Base-by-base conservation (phyloP, 1,139 yeast species). In the Waltiozyma solani region DNA sequence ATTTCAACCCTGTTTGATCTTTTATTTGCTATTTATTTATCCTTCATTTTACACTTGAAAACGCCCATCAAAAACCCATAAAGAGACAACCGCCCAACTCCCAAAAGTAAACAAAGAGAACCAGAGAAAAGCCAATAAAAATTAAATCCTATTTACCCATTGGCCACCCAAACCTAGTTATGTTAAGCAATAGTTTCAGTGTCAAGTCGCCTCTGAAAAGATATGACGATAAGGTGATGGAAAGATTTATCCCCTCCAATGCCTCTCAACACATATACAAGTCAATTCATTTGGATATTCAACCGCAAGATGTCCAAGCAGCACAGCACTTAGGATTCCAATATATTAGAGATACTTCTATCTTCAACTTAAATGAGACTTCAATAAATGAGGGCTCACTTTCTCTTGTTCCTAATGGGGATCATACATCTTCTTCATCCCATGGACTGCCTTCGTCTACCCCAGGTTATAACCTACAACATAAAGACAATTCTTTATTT, bases 211-310 rank as follows among this genome's bases (percentile, higher is more conserved):
- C 31, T 27, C n/a, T 14, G n/a, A 27, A 27, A 10, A 27, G 31
- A 17, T 27, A 15, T 25, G 32, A 25, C 11, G 33, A 31, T 6
- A 31, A 31, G 19, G 23, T 31, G 11, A 38, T 42, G 41, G 66
- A 62, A 39, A 48, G 66, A 35, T 61, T 50, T 37, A 61, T 62
- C 17, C 66, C 66, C 8, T 44, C 52, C 5, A 36, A 32, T 12
- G 45, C 62, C 1, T 59, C 62, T 1, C 52, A 48, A 7, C 50
- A 46, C 19, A 55, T 56, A 1, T 61, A 52, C 34, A 37, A 35
- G 31, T 34, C 37, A 11, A 34, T 15, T 14, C 25, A 21, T 3
- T n/a, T 13, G 13, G 29, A 31, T 15, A 17, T 37, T 49, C 41
- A 22, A 49, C 54, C 2, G 45, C 52, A n/a, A 40, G 6, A 14